A percentile compares a stretch with the other conserved stretches of the same genome.
Evolutionary conservation across 1,284 basidiomycete genomes (phyloP).

Genomic region (Ceratobasidium sp.): DNA sequence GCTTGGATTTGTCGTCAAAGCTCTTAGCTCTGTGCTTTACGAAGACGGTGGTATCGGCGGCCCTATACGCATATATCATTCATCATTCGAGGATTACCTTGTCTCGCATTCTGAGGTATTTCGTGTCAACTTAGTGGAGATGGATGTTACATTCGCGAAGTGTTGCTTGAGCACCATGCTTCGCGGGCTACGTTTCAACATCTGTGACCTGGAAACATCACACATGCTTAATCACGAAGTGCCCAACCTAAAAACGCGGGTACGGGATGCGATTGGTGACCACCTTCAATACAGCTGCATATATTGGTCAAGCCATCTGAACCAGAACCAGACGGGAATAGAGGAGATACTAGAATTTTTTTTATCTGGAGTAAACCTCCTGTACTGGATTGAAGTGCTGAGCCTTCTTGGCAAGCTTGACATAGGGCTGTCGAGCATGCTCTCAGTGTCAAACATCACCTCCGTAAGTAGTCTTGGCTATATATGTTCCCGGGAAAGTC

Average conservation of each 20-base stretch:
- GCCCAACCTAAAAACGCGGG: background rate
- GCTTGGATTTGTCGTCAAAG: background rate
- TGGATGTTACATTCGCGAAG: background rate
- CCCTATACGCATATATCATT: slow-evolving; percentile 33
- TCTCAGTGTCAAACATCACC: background rate
- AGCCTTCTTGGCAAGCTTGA: background rate
- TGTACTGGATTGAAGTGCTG: slow-evolving; percentile 21
- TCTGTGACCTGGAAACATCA: slow-evolving; percentile 11
- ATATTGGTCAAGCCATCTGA: slow-evolving; percentile 1
- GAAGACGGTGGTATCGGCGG: slow-evolving; percentile 17
- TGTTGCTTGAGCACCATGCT: background rate
- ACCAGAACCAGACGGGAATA: background rate
- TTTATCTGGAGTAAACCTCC: background rate
- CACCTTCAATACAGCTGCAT: slow-evolving; percentile 8
- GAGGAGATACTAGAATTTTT: background rate
- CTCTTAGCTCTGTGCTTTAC: slow-evolving; percentile 39
- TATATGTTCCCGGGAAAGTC: no score
- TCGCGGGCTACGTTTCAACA: background rate
- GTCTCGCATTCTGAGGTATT: background rate
- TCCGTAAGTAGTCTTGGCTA: background rate
- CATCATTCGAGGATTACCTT: slow-evolving; percentile 25
- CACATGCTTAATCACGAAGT: background rate
- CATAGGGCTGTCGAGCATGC: background rate
- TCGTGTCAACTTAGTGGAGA: background rate
- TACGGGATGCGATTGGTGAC: background rate